These are phyloP conservation scores for Austroboletus novae-zelandiae DNA, from an alignment of 1,284 basidiomycete species.

Conservation along the genomic window DNA sequence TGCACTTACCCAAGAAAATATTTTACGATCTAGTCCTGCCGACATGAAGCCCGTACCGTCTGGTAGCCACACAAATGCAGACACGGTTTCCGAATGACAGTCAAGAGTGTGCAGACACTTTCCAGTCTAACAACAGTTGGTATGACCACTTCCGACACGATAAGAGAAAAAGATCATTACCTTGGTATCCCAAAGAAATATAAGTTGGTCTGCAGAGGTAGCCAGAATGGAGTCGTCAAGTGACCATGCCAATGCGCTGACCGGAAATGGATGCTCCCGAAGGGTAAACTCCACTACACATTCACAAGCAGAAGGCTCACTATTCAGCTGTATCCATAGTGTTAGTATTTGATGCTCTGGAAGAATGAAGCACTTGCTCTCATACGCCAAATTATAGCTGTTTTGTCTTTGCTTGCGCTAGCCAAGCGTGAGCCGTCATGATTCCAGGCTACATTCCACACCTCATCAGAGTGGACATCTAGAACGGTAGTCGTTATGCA, in stretches of 20 bases:
- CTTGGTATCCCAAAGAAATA: conserved; percentile 87
- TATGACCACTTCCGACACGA: background rate
- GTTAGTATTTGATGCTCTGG: too few relatives aligned
- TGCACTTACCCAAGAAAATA: conserved; percentile 80
- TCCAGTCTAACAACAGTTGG: conserved; percentile 63
- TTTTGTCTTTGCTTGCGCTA: conserved; percentile 84
- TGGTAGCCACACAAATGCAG: conserved; percentile 84
- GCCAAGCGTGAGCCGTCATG: conserved; percentile 85
- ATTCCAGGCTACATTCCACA: conserved; percentile 96
- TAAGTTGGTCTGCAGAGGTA: conserved; percentile 74
- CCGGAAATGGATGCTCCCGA: conserved; percentile 71
- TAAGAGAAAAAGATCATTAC: conserved; percentile 40
- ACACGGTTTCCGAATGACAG: conserved; percentile 82
- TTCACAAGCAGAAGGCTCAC: conserved; percentile 50
- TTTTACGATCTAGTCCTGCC: conserved; percentile 83
- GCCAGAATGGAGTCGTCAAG: conserved; percentile 81
- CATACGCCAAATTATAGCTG: conserved; percentile 87
- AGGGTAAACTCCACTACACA: conserved; percentile 62
- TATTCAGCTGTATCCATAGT: conserved; percentile 49
- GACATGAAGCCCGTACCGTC: conserved; percentile 90
- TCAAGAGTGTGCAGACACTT: conserved; percentile 61
- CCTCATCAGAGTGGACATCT: conserved; percentile 86
- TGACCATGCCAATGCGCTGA: conserved; percentile 88
- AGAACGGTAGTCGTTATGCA: conserved; percentile 81
- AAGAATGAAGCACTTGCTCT: conserved; percentile 54